Evolutionary conservation across 129 eudicot species (phyloP), one percentile per base, ranked within the genome.

Genomic region (Centrapalus pauciflorus): DNA sequence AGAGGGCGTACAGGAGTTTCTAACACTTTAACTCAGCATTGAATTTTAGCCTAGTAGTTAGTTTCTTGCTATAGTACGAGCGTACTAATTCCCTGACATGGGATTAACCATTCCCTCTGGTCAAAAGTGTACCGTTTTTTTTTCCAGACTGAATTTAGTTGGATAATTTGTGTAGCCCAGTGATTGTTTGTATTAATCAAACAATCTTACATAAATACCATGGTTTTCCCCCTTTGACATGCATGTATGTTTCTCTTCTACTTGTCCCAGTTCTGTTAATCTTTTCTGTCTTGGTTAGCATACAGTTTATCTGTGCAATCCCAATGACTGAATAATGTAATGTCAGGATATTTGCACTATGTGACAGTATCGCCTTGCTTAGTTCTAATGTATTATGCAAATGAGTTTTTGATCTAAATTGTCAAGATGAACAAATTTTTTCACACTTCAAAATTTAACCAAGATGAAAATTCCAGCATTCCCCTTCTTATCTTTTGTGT

Each of bases 31-130:
- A n/a, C n/a, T n/a, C n/a, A n/a, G n/a, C n/a, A 40, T 40, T 10
- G 10, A 16, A 38, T 38, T 38, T 38, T 1, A 5, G 13, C 46
- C 46, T 38, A 38, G 27, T 14, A 43, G 55, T 64, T 17, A 25
- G n/a, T 45, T 25, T 12, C 46, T 24, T 64, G 37, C 55, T 26
- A 40, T 14, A 24, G 38, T 26, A 26, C n/a, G 23, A 1, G 32
- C 46, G 41, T 56, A 14, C 58, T 70, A 56, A 70, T 70, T 46
- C 35, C 57, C 28, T 70, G 13, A 26, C 32, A 17, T 69, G 66
- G 48, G 2, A 24, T 35, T 52, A 54, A 64, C 38, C 51, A 52
- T 3, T 50, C 30, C 35, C 24, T 67, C 32, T 7, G 14, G 73
- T 26, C 55, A 56, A 4, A 27, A 33, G 0, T 33, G 14, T 23